A percentile compares a stretch with the other conserved stretches of the same genome.
These are phyloP conservation scores for Geranium incanum DNA, from an alignment of 441 rosid species.

Conservation along the genomic window DNA sequence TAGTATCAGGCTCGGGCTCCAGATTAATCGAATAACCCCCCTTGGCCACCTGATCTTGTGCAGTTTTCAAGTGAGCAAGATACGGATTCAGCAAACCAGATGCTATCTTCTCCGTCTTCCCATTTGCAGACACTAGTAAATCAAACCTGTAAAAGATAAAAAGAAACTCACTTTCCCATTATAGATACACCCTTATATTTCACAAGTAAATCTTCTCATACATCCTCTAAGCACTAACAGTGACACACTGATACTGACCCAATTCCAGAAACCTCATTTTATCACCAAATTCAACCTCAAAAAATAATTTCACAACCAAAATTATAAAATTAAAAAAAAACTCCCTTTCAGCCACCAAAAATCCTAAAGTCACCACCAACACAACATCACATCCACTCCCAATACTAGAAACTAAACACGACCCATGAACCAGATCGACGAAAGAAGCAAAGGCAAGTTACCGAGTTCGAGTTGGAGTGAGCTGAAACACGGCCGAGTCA, in stretches of 20 bases:
- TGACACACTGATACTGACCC: neutral
- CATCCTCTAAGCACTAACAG: neutral
- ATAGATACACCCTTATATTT: conserved; percentile 1
- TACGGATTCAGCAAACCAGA: conserved; percentile 86
- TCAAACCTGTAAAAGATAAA: conserved; percentile 55
- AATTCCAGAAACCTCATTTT: neutral
- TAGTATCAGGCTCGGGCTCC: conserved; percentile 45
- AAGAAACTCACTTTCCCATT: conserved; percentile 15
- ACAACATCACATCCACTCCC: neutral
- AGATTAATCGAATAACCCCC: conserved; percentile 93
- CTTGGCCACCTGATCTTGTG: conserved; percentile 70
- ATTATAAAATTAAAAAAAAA: neutral
- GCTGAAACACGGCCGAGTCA: conserved; percentile 83
- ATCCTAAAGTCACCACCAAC: neutral
- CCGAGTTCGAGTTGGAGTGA: conserved; percentile 99
- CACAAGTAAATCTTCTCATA: conserved; percentile 4
- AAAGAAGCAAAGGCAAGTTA: conserved; percentile 15
- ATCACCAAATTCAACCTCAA: neutral
- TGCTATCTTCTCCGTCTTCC: conserved; percentile 78
- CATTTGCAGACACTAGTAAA: conserved; percentile 70
- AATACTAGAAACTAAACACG: neutral
- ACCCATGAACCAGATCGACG: conserved; percentile 3
- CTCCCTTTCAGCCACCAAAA: neutral
- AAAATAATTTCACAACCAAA: neutral
- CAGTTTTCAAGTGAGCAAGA: conserved; percentile 80